Evolutionary conservation across 2,329 filamentous ascomycete species (phyloP), one percentile per base, ranked within the genome.

Genomic region (Aspergillaceae sp.): DNA sequence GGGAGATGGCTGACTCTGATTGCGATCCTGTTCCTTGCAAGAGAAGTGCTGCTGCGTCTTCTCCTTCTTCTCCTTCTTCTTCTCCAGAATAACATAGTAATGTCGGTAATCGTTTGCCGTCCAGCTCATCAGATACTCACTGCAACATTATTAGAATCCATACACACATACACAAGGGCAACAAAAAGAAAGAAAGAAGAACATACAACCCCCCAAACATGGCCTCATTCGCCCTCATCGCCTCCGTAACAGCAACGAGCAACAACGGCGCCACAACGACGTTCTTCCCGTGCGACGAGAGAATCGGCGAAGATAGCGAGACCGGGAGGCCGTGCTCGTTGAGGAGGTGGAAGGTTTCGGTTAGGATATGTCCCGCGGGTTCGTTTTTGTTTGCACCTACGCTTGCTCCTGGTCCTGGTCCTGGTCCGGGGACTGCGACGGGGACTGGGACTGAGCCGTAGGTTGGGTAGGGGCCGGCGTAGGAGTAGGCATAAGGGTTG

Each of bases 61-160:
- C 19, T 19, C 19, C 19, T 19, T 19, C 19, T 19, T 19, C 19
- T 19, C 19, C 19, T 19, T 19, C 19, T 19, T 32, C 7, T 41
- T 41, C 29, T 41, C 40, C 10, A 41, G 40, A 30, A 41, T 32
- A 5, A 41, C 40, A 5, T 41, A 41, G 40, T n/a, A 41, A 11
- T 41, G 40, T 9, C 28, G 9, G 10, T 11, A 29, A 29, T 41
- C 40, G 40, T 32, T 41, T 41, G 40, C 40, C 5, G 40, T 30
- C 40, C 40, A 41, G 40, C 40, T 41, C 40, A 41, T 41, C n/a
- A 41, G 40, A n/a, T 29, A 41, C n/a, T 41, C 29, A 44, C 34
- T 44, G 29, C 26, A 26, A n/a, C 42, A n/a, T 33, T 29, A 11
- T 45, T 7, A 29, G 3, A 8, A 34, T 40, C 10, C 9, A 33